Percentiles rank a stretch among this genome's conserved stretches.
These are phyloP conservation scores for Ophiorrhiza pumila DNA, from an alignment of 257 asterid genomes.

Conservation along the genomic window DNA sequence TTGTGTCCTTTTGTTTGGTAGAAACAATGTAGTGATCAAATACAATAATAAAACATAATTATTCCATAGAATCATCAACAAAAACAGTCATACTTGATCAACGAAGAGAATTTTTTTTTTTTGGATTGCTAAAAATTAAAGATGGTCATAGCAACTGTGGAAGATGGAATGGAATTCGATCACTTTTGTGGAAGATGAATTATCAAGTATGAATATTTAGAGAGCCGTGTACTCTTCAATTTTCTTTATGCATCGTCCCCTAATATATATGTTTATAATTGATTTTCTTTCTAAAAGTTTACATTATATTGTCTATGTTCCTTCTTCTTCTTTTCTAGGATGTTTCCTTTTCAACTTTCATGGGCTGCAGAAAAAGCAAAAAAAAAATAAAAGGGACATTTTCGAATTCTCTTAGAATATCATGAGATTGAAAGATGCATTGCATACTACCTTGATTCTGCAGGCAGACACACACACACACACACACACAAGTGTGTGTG, in stretches of 20 bases:
- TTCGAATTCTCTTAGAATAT: constrained; percentile 11
- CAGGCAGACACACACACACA: background rate
- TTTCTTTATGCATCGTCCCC: constrained; percentile 1
- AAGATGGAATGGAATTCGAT: background rate
- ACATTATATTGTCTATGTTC: constrained; percentile 24
- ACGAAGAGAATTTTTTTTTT: background rate
- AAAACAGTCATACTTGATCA: background rate
- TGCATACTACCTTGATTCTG: background rate
- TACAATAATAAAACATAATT: background rate
- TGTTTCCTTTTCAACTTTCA: constrained; percentile 41
- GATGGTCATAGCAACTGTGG: background rate
- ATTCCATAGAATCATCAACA: background rate
- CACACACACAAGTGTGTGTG: background rate
- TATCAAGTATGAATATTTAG: background rate
- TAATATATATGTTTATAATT: background rate
- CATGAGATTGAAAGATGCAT: constrained; percentile 30
- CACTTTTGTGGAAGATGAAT: constrained; percentile 12
- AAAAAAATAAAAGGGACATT: background rate
- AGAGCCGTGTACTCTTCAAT: constrained; percentile 14
- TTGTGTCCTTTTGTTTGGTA: background rate
- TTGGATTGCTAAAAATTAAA: background rate
- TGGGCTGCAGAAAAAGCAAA: constrained; percentile 32
- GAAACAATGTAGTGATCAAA: background rate
- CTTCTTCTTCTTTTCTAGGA: constrained; percentile 51
- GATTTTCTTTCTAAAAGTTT: background rate